phyloP scores from a whole-genome alignment of 345 rosid species.

The Ceriops tagal region DNA sequence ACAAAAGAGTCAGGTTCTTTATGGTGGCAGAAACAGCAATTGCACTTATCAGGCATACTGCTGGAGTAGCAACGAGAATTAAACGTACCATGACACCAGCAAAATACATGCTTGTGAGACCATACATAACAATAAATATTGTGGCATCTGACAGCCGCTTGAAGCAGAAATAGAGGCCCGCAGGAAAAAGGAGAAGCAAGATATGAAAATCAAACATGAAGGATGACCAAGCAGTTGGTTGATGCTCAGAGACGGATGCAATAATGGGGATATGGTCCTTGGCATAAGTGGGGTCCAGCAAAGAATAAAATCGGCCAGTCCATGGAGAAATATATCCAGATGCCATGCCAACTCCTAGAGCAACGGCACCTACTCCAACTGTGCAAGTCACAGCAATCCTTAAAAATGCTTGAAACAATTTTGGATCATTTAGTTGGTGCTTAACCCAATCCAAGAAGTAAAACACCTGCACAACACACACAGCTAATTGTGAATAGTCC shows the following conservation, averaged over 20 bases:
- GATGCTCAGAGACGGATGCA: conserved; percentile 99
- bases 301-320: conserved; percentile 96
- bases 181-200: conserved; percentile 96
- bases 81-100: conserved; percentile 99
- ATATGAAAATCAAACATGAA: conserved; percentile 98
- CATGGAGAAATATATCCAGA: conserved; percentile 99
- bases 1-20: conserved; percentile 69
- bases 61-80: conserved; percentile 96
- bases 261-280: conserved; percentile 98
- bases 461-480: conserved; percentile 56
- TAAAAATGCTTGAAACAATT: conserved; percentile 83
- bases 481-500: neutral
- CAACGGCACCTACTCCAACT: conserved; percentile 62
- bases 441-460: conserved; percentile 95
- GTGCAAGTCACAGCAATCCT: conserved; percentile 76
- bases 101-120: conserved; percentile 97
- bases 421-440: conserved; percentile 73
- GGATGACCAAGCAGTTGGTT: conserved; percentile 99
- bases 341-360: conserved; percentile 83
- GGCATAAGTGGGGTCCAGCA: conserved; percentile 96
- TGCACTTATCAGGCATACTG: conserved; percentile 91
- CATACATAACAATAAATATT: conserved; percentile 97
- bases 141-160: conserved; percentile 93
- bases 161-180: conserved; percentile 98
- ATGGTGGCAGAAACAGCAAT: conserved; percentile 94